phyloP scores from a whole-genome alignment of 1,284 basidiomycete species.

The Cerioporus squamosus region DNA sequence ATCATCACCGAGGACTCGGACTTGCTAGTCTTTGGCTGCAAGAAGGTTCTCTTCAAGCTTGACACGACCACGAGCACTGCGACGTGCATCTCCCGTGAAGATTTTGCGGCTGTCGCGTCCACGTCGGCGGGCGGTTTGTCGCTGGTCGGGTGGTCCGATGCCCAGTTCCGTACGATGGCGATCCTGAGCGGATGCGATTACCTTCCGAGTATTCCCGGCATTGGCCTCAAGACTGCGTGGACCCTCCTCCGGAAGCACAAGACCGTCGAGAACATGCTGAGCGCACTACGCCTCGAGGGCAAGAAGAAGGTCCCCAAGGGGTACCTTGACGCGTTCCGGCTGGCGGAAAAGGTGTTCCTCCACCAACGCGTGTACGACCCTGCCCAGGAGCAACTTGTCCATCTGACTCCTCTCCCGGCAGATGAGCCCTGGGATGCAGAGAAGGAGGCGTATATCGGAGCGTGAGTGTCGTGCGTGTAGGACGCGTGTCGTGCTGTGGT shows the following conservation, averaged over 20 bases:
- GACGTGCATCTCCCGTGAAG: constrained; percentile 77
- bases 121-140: constrained; percentile 67
- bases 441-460: constrained; percentile 77
- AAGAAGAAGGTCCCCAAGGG: constrained; percentile 80
- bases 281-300: constrained; percentile 82
- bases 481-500: constrained; percentile 7
- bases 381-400: constrained; percentile 61
- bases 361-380: constrained; percentile 96
- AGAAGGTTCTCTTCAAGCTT: constrained; percentile 86
- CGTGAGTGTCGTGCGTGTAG: constrained; percentile 49
- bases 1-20: constrained; percentile 99
- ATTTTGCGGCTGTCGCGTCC: constrained; percentile 73
- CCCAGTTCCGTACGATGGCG: constrained; percentile 93
- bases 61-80: constrained; percentile 78
- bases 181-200: constrained; percentile 99
- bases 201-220: constrained; percentile 89
- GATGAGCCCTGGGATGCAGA: constrained; percentile 60
- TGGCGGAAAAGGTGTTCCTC: constrained; percentile 93
- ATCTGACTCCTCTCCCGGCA: constrained; percentile 63
- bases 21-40: constrained; percentile 95
- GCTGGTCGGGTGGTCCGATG: constrained; percentile 87
- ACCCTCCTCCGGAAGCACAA: constrained; percentile 82
- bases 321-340: constrained; percentile 73
- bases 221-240: constrained; percentile 97
- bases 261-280: constrained; percentile 87